Percentiles rank a stretch among this genome's conserved stretches.
These are phyloP conservation scores for Toxoplasma gondii DNA, from an alignment of 169 alveolate species.

Conservation along the genomic window DNA sequence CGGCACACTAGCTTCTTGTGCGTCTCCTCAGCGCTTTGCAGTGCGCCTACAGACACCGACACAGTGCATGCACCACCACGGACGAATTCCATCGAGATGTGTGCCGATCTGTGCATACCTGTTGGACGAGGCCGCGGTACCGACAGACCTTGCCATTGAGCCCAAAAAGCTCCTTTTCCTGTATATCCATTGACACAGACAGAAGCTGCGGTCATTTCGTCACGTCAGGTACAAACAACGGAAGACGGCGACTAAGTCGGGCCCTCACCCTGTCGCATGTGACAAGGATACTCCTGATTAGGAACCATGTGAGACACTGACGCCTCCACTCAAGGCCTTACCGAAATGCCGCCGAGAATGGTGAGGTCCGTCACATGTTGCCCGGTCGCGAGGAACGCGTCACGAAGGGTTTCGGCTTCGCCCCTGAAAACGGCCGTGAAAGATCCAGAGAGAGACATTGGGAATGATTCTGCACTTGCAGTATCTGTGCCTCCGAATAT, in stretches of 20 bases:
- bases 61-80: not conserved
- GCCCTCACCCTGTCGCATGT: no score
- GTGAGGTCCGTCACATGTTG: not conserved
- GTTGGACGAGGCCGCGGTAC: slow-evolving; percentile 15
- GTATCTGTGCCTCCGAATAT: no score
- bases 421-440: not conserved
- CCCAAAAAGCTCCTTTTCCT: slow-evolving; percentile 6
- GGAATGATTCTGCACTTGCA: no score
- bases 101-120: not conserved
- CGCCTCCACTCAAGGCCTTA: not conserved
- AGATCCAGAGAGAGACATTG: no score
- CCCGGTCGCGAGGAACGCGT: not conserved
- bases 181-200: not conserved
- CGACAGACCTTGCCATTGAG: not conserved
- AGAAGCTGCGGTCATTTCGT: no score
- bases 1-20: not conserved
- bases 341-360: not conserved
- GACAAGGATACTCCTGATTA: no score
- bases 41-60: not conserved
- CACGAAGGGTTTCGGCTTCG: not conserved
- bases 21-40: not conserved
- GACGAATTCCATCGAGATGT: no score
- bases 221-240: no score
- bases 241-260: no score
- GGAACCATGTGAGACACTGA: not conserved